Conservation (phyloP, 768 basidiomycete species). For the Russula lepida region DNA sequence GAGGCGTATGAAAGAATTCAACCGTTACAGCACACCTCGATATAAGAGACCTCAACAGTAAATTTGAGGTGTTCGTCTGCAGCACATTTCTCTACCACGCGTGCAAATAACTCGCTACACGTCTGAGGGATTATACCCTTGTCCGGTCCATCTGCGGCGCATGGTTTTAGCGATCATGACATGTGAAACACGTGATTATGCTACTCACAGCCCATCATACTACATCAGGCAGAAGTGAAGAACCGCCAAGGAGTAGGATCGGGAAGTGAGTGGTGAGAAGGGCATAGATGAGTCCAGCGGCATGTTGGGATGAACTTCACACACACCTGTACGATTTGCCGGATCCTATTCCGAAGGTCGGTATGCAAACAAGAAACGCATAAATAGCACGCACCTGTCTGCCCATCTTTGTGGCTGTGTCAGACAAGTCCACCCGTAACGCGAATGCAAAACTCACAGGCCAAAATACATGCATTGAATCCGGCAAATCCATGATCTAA, state of each 20-base stretch:
- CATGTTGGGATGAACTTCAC: not conserved
- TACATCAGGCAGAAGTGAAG: constrained; percentile 26
- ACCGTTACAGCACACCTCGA: constrained; percentile 52
- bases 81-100: constrained; percentile 58
- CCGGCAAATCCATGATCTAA: constrained; percentile 93
- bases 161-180: not conserved
- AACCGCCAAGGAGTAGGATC: not conserved
- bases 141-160: constrained; percentile 69
- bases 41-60: constrained; percentile 97
- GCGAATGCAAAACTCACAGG: constrained; percentile 60
- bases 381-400: constrained; percentile 60
- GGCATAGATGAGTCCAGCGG: not conserved
- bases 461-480: constrained; percentile 97
- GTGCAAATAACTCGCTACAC: constrained; percentile 84
- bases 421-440: constrained; percentile 1
- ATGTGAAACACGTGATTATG: constrained; percentile 3
- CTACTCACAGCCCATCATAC: constrained; percentile 92
- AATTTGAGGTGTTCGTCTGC: constrained; percentile 65
- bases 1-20: not conserved
- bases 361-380: not conserved
- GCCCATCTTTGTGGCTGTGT: constrained; percentile 45
- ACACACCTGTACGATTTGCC: constrained; percentile 87
- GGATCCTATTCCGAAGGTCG: constrained; percentile 45
- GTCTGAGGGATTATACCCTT: constrained; percentile 98
- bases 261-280: not conserved